Evolutionary conservation across 2,329 filamentous ascomycete species (phyloP), one percentile per base, ranked within the genome.

Genomic region (Rhexocercosporidium sp.): DNA sequence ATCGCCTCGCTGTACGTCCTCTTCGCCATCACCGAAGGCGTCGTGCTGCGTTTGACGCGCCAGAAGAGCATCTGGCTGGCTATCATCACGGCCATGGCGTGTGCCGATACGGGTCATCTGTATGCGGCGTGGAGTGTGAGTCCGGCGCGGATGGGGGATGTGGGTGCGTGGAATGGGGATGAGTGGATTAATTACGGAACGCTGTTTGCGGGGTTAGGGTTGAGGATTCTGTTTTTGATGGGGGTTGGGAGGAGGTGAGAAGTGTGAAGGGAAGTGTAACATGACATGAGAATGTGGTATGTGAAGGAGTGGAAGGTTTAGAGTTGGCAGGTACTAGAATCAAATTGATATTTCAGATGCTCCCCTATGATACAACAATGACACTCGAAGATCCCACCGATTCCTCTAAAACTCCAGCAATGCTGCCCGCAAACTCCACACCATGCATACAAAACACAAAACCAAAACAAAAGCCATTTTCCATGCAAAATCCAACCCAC

Each of bases 151-250:
- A 72, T 77, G 31, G 51, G 75, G 12, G 70, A 71, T 34, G 70
- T 77, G 6, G 27, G 65, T 62, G 47, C 59, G 1, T 82, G 80
- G 81, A 75, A 74, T 22, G 57, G 66, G 20, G 76, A 79, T 69
- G 81, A 82, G 66, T 78, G 75, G 74, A 70, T 81, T 37, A 79
- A 80, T 18, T 73, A 80, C 66, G 66, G 71, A 27, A 75, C 76
- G 62, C 73, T 80, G 29, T 72, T 75, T 51, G 71, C 73, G 41
- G 78, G 78, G 1, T 70, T 76, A 47, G 53, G 71, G 5, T 64
- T 80, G 68, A 76, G 80, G 59, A n/a, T 75, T 18, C 75, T 71
- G 2, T 81, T 82, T 66, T 66, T 81, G 69, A 37, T 76, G 53
- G 78, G 76, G 1, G 62, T 79, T 56, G 80, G 78, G 14, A 69